These are phyloP conservation scores for Talaromyces albobiverticillius DNA, from an alignment of 2,329 filamentous ascomycete genomes.

Conservation along the genomic window DNA sequence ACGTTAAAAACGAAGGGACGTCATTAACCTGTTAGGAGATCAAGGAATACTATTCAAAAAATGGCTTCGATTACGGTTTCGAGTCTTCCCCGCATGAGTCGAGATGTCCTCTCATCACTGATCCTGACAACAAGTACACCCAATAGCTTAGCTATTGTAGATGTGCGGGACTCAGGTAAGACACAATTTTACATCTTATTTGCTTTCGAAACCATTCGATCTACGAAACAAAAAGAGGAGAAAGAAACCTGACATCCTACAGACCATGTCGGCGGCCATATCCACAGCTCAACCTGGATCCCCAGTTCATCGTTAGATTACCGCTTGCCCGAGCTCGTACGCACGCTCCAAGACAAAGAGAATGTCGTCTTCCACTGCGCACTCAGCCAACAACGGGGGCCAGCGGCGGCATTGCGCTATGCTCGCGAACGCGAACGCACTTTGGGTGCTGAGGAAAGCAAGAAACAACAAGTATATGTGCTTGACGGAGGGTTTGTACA, in stretches of 20 bases:
- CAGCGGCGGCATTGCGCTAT: conserved; percentile 78
- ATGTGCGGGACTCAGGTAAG: conserved; percentile 79
- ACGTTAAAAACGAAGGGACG: too few species aligned
- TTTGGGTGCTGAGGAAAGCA: conserved; percentile 39
- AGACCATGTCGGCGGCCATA: conserved; percentile 92
- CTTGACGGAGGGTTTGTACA: conserved; percentile 79
- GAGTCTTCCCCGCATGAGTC: conserved; percentile 64
- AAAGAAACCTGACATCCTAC: conserved; percentile 2
- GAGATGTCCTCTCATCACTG: conserved; percentile 64
- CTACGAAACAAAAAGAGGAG: background rate
- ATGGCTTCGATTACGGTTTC: conserved; percentile 60
- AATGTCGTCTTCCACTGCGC: conserved; percentile 93
- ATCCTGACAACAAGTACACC: conserved; percentile 53
- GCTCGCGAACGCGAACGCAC: conserved; percentile 59
- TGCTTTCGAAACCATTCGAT: too few species aligned
- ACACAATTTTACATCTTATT: background rate
- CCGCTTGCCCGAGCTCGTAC: conserved; percentile 76
- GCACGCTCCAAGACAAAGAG: conserved; percentile 71
- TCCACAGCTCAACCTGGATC: conserved; percentile 71
- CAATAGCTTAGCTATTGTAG: conserved; percentile 67
- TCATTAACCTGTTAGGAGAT: background rate
- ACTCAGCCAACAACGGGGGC: conserved; percentile 85
- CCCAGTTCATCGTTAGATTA: conserved; percentile 71
- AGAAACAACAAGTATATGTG: conserved; percentile 71
- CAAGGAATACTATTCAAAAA: background rate